Percentiles rank a stretch among this genome's conserved stretches.
Evolutionary conservation across 345 rosid species (phyloP).

Genomic region (Camelina sativa): DNA sequence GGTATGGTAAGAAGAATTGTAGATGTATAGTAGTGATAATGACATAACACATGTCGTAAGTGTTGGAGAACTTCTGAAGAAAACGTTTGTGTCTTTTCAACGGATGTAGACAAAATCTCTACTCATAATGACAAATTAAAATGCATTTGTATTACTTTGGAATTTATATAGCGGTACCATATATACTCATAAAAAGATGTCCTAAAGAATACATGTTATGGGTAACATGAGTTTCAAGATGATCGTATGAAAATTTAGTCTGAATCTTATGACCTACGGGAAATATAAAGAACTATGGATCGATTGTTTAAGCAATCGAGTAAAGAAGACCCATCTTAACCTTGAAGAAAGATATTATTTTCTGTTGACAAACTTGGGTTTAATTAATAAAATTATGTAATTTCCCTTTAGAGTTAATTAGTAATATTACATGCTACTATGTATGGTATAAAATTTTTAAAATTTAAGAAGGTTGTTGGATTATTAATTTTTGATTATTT

Average conservation of each 20-base stretch:
- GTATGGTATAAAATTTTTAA: no score
- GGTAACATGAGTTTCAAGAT: constrained; percentile 21
- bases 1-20: no score
- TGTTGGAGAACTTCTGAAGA: constrained; percentile 27
- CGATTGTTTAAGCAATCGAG: not conserved
- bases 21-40: not conserved
- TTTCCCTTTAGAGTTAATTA: no score
- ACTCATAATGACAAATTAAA: constrained; percentile 30
- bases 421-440: no score
- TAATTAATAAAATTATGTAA: no score
- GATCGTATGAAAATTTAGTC: not conserved
- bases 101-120: constrained; percentile 28
- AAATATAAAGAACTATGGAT: constrained; percentile 4
- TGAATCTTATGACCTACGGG: not conserved
- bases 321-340: constrained; percentile 5
- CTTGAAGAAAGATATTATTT: constrained; percentile 1
- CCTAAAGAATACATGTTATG: constrained; percentile 10
- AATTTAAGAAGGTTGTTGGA: no score
- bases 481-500: no score
- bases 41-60: constrained; percentile 47
- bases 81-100: constrained; percentile 33
- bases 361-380: no score
- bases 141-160: not conserved
- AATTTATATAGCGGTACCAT: constrained; percentile 6
- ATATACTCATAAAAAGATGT: constrained; percentile 10